phyloP scores from a whole-genome alignment of 768 basidiomycete species.

The Auricularia cornea region DNA sequence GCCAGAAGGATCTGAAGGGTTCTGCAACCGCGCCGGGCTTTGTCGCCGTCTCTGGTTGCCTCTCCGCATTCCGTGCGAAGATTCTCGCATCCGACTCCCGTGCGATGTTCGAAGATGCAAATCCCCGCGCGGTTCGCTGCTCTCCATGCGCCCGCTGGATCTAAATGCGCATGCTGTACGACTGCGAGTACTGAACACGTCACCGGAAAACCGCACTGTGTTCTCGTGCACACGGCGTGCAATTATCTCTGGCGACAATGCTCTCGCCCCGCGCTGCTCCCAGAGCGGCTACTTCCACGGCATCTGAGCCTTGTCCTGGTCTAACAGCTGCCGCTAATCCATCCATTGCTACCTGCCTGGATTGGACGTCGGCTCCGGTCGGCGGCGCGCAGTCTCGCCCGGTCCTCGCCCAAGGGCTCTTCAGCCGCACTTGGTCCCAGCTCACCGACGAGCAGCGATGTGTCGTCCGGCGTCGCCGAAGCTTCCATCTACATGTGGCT shows the following conservation, averaged over 20 bases:
- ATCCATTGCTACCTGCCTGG: slow-evolving; percentile 8
- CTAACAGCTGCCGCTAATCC: slow-evolving; percentile 5
- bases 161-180: slow-evolving; percentile 13
- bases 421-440: not conserved
- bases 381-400: not conserved
- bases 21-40: not conserved
- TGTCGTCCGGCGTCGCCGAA: not conserved
- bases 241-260: not conserved
- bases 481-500: not conserved
- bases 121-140: slow-evolving; percentile 10
- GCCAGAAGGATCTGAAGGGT: not conserved
- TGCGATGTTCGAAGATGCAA: slow-evolving; percentile 10
- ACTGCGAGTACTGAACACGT: slow-evolving; percentile 9
- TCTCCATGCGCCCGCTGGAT: slow-evolving; percentile 13
- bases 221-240: not conserved
- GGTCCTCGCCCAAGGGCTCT: not conserved
- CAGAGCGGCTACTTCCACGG: not conserved
- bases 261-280: not conserved
- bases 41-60: not conserved
- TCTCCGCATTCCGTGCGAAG: not conserved
- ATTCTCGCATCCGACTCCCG: not conserved
- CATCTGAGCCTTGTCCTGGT: slow-evolving; percentile 10
- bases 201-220: slow-evolving; percentile 10
- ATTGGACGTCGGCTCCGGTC: slow-evolving; percentile 7
- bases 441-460: not conserved